Evolutionary conservation across 1,139 yeast genomes (phyloP).

Genomic region (Candida labiduridarum): DNA sequence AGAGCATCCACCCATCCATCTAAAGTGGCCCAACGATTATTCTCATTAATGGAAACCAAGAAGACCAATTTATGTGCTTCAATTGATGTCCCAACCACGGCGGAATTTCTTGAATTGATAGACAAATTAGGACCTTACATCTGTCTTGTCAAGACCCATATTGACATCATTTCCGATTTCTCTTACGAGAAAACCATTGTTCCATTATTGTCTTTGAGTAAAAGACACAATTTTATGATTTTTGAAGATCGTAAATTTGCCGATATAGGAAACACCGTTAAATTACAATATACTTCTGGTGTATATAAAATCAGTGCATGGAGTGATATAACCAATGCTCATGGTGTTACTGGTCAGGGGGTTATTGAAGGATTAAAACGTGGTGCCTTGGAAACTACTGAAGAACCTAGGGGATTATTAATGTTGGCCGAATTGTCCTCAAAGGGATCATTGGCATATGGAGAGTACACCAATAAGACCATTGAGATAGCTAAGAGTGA

Average conservation of each 20-base stretch:
- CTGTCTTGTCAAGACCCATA: slow-evolving; percentile 91
- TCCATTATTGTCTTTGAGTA: slow-evolving; percentile 71
- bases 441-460: slow-evolving; percentile 89
- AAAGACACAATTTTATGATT: slow-evolving; percentile 80
- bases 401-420: slow-evolving; percentile 80
- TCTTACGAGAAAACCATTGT: slow-evolving; percentile 73
- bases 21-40: slow-evolving; percentile 76
- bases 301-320: slow-evolving; percentile 85
- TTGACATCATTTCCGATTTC: slow-evolving; percentile 90
- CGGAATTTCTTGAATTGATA: slow-evolving; percentile 68
- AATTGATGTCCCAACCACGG: slow-evolving; percentile 83
- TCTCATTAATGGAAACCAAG: slow-evolving; percentile 75
- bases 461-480: slow-evolving; percentile 84
- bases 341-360: slow-evolving; percentile 95
- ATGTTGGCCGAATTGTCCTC: slow-evolving; percentile 97
- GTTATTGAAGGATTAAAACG: slow-evolving; percentile 85
- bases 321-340: slow-evolving; percentile 98
- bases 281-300: slow-evolving; percentile 90
- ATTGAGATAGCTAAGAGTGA: slow-evolving; percentile 89
- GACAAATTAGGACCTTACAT: slow-evolving; percentile 89
- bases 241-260: slow-evolving; percentile 98
- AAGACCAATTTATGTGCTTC: slow-evolving; percentile 93
- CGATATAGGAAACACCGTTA: slow-evolving; percentile 98
- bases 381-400: slow-evolving; percentile 75
- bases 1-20: slow-evolving; percentile 76